Conservation (phyloP, 1,284 basidiomycete species). For the Mycosarcoma mackinlayi region DNA sequence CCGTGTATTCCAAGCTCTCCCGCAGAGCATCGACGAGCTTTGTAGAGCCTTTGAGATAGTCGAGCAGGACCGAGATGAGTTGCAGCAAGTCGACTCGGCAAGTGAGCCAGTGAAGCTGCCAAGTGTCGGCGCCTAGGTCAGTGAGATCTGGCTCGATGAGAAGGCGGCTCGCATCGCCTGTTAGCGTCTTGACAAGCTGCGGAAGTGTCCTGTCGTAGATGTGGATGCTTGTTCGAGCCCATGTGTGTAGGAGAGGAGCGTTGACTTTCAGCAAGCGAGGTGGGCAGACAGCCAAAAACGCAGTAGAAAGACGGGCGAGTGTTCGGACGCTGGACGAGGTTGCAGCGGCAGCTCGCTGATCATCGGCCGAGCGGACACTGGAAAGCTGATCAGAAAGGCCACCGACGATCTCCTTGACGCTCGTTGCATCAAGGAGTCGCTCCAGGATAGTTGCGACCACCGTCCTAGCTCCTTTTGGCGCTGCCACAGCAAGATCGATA, state of each 20-base stretch:
- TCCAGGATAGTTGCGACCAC: constrained; percentile 20
- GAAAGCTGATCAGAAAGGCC: constrained; percentile 24
- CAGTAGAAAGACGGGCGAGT: constrained; percentile 19
- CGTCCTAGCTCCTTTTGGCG: constrained; percentile 4
- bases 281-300: constrained; percentile 27
- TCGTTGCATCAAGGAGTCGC: constrained; percentile 39
- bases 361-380: neutral
- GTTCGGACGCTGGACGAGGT: constrained; percentile 16
- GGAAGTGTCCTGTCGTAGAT: constrained; percentile 30
- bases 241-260: neutral
- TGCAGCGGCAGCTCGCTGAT: neutral
- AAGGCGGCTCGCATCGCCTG: neutral
- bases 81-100: constrained; percentile 34
- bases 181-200: constrained; percentile 1
- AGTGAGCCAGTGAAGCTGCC: constrained; percentile 40
- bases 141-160: constrained; percentile 4
- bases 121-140: constrained; percentile 10
- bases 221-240: constrained; percentile 16
- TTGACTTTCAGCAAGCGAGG: constrained; percentile 18
- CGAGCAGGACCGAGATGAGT: constrained; percentile 17
- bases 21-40: constrained; percentile 7
- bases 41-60: constrained; percentile 14
- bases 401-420: constrained; percentile 26
- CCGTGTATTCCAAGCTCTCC: constrained; percentile 10
- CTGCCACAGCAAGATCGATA: constrained; percentile 39